phyloP scores from a whole-genome alignment of 345 rosid genomes.

The Syzygium aromaticum region DNA sequence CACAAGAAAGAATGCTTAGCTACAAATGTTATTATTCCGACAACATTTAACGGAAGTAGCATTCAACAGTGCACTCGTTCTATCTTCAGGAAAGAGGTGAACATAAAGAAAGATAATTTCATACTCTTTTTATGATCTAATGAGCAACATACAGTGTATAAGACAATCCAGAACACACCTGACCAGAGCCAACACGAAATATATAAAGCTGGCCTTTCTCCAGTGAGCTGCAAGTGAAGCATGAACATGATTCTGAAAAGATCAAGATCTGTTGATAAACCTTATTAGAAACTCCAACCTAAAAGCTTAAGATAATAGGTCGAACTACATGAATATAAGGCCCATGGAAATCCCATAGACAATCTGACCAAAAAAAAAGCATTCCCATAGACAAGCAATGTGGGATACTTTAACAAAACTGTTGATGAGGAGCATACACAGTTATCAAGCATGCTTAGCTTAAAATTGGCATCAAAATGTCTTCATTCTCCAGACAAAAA shows the following conservation, averaged over 20 bases:
- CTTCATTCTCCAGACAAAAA: background rate
- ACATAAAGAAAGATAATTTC: background rate
- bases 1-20: background rate
- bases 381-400: background rate
- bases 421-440: background rate
- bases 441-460: background rate
- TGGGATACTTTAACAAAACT: background rate
- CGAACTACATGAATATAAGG: background rate
- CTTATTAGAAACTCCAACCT: background rate
- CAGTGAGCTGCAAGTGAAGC: conserved; percentile 52
- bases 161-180: conserved; percentile 29
- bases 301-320: background rate
- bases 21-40: background rate
- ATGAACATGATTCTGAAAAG: background rate
- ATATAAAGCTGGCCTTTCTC: conserved; percentile 77
- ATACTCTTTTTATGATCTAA: background rate
- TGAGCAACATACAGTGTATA: background rate
- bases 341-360: background rate
- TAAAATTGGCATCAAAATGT: background rate
- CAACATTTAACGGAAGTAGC: background rate
- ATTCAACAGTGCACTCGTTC: background rate
- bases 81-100: background rate
- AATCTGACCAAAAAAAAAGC: background rate
- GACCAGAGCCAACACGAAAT: conserved; percentile 91
- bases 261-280: background rate